Percentiles rank a stretch among this genome's conserved stretches.
Conservation (phyloP, 306 rosid genomes). For the Adenanthera pavonina region DNA sequence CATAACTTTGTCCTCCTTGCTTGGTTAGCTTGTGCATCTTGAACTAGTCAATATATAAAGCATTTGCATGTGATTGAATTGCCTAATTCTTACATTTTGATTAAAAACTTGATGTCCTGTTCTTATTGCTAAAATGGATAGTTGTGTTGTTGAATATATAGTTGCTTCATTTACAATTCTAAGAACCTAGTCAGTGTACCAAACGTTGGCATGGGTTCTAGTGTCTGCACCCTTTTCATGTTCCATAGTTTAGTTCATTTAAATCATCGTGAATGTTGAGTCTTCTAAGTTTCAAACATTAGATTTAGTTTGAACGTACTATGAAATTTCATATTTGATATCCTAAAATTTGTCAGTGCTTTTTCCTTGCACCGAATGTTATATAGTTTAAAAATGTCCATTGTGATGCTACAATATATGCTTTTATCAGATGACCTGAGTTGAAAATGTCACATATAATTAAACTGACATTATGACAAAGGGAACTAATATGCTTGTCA, state of each 20-base stretch:
- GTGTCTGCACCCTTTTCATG: neutral
- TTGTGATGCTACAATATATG: neutral
- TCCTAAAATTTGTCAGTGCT: neutral
- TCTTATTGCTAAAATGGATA: neutral
- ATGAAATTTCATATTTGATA: neutral
- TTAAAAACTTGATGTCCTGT: neutral
- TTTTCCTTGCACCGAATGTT: neutral
- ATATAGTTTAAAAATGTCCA: neutral
- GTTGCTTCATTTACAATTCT: neutral
- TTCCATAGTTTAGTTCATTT: neutral
- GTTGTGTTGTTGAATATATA: neutral
- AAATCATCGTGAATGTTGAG: neutral
- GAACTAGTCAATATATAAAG: neutral
- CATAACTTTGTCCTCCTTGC: conserved; percentile 14
- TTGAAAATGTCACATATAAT: neutral
- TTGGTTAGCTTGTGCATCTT: neutral
- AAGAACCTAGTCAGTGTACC: neutral
- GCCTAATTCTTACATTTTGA: neutral
- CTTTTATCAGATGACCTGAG: neutral
- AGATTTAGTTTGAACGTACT: neutral
- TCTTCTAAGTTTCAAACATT: neutral
- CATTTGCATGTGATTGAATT: neutral
- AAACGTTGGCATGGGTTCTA: conserved; percentile 4
- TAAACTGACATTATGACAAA: neutral
- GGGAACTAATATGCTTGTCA: neutral